phyloP scores from a whole-genome alignment of 2,329 filamentous ascomycete genomes.

The Fusarium pilosicola region DNA sequence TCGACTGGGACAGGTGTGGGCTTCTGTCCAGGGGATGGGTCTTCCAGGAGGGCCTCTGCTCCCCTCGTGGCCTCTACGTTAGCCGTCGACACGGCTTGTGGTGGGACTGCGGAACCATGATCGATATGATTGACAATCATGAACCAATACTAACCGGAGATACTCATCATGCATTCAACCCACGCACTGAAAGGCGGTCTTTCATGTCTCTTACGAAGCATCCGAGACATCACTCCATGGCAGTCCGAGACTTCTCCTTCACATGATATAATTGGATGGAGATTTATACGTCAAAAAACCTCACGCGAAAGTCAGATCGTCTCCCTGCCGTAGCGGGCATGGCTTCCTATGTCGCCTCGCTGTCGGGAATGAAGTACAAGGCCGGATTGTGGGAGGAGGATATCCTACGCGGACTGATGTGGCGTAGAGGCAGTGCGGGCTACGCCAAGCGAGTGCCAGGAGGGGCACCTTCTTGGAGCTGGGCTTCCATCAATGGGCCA shows the following conservation, averaged over 20 bases:
- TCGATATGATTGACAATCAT: rapidly evolving
- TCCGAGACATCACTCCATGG: neutral
- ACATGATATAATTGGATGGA: neutral
- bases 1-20: neutral
- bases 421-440: neutral
- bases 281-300: rapidly evolving
- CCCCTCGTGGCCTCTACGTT: neutral
- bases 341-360: neutral
- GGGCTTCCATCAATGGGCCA: neutral
- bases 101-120: neutral
- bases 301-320: neutral
- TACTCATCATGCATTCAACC: neutral
- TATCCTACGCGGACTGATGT: neutral
- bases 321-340: neutral
- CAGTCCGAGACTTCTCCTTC: neutral
- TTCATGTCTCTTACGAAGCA: neutral
- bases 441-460: neutral
- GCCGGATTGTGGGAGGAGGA: neutral
- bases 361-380: neutral
- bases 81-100: neutral
- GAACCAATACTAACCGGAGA: rapidly evolving
- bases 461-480: neutral
- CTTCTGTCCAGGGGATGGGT: neutral
- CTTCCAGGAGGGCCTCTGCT: neutral
- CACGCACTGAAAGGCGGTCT: neutral